These are phyloP conservation scores for Microcyclosporella mali DNA, from an alignment of 2,329 filamentous ascomycete species.

Conservation along the genomic window DNA sequence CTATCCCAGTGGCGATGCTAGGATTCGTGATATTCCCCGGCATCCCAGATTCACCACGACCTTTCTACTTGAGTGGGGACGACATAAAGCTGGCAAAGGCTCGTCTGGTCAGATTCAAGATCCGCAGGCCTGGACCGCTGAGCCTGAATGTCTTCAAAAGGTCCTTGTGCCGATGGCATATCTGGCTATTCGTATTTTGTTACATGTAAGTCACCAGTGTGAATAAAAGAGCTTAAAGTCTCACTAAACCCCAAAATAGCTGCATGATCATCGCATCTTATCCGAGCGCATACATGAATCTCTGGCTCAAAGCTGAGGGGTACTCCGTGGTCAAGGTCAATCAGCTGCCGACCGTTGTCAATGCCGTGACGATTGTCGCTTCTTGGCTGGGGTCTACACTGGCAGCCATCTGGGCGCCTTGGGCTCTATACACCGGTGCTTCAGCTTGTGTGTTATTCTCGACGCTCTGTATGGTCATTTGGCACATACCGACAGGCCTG, in stretches of 20 bases:
- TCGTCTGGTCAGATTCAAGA: slow-evolving; percentile 2
- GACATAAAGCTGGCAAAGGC: slow-evolving; percentile 5
- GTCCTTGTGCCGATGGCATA: slow-evolving; percentile 7
- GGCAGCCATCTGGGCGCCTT: slow-evolving; percentile 6
- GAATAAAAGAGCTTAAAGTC: not conserved
- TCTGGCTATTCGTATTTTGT: slow-evolving; percentile 7
- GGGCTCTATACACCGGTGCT: slow-evolving; percentile 6
- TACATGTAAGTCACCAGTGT: slow-evolving; percentile 3
- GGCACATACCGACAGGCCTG: slow-evolving; percentile 2
- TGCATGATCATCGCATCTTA: slow-evolving; percentile 12
- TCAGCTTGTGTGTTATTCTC: slow-evolving; percentile 4
- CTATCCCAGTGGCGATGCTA: slow-evolving; percentile 17
- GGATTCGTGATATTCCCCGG: slow-evolving; percentile 10
- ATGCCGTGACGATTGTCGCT: slow-evolving; percentile 6
- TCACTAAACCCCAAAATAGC: not conserved
- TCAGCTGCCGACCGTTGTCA: slow-evolving; percentile 6
- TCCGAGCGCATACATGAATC: slow-evolving; percentile 12
- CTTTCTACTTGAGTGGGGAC: slow-evolving; percentile 1
- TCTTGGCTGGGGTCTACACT: slow-evolving; percentile 6
- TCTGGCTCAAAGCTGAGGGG: slow-evolving; percentile 14
- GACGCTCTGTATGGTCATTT: slow-evolving; percentile 7
- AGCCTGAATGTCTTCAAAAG: slow-evolving; percentile 8
- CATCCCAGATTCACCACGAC: slow-evolving; percentile 3
- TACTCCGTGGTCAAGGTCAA: slow-evolving; percentile 15
- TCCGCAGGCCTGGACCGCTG: slow-evolving; percentile 4